A percentile compares a stretch with the other conserved stretches of the same genome.
These are phyloP conservation scores for Umbelopsis vinacea DNA, from an alignment of 192 early-diverging fungal species.

Conservation along the genomic window DNA sequence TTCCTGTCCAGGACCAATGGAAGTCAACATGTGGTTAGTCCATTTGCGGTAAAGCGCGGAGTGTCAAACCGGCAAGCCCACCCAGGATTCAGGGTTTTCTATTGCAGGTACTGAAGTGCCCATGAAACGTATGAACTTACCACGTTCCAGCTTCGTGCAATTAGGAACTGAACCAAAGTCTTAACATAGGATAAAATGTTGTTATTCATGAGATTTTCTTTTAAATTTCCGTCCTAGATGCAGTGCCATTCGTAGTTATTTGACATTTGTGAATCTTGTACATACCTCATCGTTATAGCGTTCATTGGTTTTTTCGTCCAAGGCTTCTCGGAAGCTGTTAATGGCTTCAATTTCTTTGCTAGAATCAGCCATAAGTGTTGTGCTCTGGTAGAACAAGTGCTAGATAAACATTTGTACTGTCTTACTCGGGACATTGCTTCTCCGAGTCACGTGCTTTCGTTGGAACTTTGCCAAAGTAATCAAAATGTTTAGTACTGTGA, in stretches of 20 bases:
- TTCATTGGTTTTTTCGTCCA: conserved; percentile 1
- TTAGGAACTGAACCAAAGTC: conserved; percentile 46
- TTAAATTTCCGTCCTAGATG: background rate
- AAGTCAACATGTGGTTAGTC: conserved; percentile 17
- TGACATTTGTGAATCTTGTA: background rate
- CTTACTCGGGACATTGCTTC: background rate
- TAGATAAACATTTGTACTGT: background rate
- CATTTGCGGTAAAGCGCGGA: conserved; percentile 2
- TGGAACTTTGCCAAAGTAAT: too few species aligned
- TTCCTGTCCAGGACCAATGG: conserved; percentile 44
- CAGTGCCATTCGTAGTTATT: background rate
- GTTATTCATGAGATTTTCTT: background rate
- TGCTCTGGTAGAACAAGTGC: background rate
- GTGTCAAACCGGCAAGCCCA: background rate
- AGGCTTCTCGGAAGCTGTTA: background rate
- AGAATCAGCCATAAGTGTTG: background rate
- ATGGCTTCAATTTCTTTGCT: background rate
- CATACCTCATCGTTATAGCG: background rate
- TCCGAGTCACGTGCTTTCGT: background rate
- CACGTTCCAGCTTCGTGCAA: conserved; percentile 64
- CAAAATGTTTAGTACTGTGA: too few species aligned
- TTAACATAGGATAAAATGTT: background rate
- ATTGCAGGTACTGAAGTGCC: too few species aligned
- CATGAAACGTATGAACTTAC: conserved; percentile 47
- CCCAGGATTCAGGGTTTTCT: conserved; percentile 1